phyloP scores from a whole-genome alignment of 2,329 filamentous ascomycete genomes.

The Diaporthe ampelina region DNA sequence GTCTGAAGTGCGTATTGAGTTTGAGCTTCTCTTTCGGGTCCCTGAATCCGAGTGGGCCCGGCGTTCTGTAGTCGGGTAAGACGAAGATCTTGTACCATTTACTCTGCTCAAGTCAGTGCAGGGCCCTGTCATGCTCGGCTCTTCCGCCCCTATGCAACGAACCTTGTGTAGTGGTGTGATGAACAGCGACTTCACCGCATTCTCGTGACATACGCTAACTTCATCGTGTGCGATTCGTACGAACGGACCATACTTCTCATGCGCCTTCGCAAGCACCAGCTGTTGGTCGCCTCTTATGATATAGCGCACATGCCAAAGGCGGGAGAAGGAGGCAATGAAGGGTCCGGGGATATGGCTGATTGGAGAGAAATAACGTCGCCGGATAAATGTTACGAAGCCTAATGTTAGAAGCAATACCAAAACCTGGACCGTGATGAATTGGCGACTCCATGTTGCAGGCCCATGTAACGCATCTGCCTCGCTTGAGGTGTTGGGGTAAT shows the following conservation, averaged over 20 bases:
- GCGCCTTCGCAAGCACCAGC: constrained; percentile 52
- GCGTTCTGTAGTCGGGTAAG: constrained; percentile 51
- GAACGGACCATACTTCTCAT: constrained; percentile 55
- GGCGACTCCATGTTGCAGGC: background rate
- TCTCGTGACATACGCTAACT: constrained; percentile 58
- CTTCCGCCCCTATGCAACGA: background rate
- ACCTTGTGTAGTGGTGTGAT: constrained; percentile 54
- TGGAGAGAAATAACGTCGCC: constrained; percentile 52
- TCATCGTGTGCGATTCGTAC: constrained; percentile 59
- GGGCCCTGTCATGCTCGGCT: constrained; percentile 51
- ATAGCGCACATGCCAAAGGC: constrained; percentile 56
- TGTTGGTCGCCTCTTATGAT: constrained; percentile 56
- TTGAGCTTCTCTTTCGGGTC: constrained; percentile 52
- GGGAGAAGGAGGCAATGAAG: constrained; percentile 55
- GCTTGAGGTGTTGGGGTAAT: background rate
- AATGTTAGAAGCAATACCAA: background rate
- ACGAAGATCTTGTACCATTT: constrained; percentile 54
- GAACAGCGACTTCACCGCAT: constrained; percentile 55
- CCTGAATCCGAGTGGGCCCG: constrained; percentile 51
- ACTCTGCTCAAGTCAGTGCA: constrained; percentile 51
- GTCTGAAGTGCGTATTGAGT: constrained; percentile 50
- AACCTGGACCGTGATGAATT: background rate
- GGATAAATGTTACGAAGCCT: background rate
- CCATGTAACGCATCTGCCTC: background rate
- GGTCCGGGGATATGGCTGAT: constrained; percentile 58